Evolutionary conservation across 306 rosid species (phyloP), one percentile per base, ranked within the genome.

Genomic region (Erythrophleum fordii): DNA sequence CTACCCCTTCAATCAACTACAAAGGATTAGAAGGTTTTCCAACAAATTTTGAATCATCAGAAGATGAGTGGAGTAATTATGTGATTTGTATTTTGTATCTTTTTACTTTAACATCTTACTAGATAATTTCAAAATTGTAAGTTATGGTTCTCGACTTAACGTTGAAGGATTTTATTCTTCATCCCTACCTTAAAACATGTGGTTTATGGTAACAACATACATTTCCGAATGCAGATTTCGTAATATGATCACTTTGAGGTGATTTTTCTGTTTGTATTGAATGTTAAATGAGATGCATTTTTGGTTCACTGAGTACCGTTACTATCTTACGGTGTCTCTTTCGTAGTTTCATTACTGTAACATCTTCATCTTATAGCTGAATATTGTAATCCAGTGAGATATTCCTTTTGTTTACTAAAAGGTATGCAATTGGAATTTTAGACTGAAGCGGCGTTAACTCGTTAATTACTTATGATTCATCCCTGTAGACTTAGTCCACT

Each of bases 1-100:
- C 41, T 73, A 62, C 69, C 87, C 53, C 66, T 80, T 67, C 85
- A 61, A 70, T 77, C 84, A 56, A 64, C 84, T 58, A 52, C 62
- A 46, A 69, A 72, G 78, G 72, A 68, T 76, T 82, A 84, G 85
- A 76, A 64, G 34, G 73, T 64, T 77, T 82, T 58, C 25, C 25
- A 16, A n/a, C 53, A 60, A 59, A 17, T 41, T 62, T 66, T 82
- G 73, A 64, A 62, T 82, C 58, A 13, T 46, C 22, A 39, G 17
- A 34, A 39, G 55, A 77, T 77, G 34, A 26, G 10, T 73, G 37
- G 20, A n/a, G 55, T 65, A 1, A 10, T 72, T 20, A 45, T 39
- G 18, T 73, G 55, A 31, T 75, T 61, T 86, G 35, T 68, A 61
- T 17, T 17, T 18, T 67, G 65, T 46, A 41, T 58, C 64, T 26